phyloP scores from a whole-genome alignment of 1,284 basidiomycete species.

The Ustilago vetiveriae region DNA sequence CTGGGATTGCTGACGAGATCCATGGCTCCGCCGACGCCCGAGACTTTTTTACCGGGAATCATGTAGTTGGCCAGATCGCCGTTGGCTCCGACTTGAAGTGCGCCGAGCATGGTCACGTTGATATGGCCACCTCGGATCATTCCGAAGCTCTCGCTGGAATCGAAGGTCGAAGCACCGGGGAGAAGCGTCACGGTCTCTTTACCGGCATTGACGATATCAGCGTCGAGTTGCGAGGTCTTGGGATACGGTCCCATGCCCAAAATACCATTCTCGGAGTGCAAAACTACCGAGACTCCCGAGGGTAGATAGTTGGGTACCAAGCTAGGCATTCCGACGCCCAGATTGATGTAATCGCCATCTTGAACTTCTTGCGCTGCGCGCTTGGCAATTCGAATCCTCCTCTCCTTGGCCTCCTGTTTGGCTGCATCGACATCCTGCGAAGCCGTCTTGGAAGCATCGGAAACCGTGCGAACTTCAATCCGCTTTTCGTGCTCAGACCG shows the following conservation, averaged over 20 bases:
- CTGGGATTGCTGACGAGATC: slow-evolving; percentile 71
- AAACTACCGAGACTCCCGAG: slow-evolving; percentile 54
- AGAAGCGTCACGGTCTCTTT: slow-evolving; percentile 84
- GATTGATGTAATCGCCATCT: slow-evolving; percentile 64
- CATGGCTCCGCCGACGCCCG: slow-evolving; percentile 92
- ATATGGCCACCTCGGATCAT: slow-evolving; percentile 96
- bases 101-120: slow-evolving; percentile 88
- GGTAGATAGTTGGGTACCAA: slow-evolving; percentile 64
- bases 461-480: slow-evolving; percentile 58
- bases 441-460: slow-evolving; percentile 41
- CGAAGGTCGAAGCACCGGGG: slow-evolving; percentile 91
- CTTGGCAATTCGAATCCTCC: slow-evolving; percentile 49
- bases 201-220: slow-evolving; percentile 75
- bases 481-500: slow-evolving; percentile 48
- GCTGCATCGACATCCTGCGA: slow-evolving; percentile 9
- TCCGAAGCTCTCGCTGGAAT: slow-evolving; percentile 89
- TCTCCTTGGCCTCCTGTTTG: slow-evolving; percentile 44
- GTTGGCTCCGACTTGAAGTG: slow-evolving; percentile 90
- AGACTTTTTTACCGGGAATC: slow-evolving; percentile 85
- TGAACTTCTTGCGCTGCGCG: slow-evolving; percentile 61
- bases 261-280: slow-evolving; percentile 65
- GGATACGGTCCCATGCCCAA: slow-evolving; percentile 66
- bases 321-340: slow-evolving; percentile 63
- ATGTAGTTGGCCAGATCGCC: slow-evolving; percentile 99
- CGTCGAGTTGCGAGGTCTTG: slow-evolving; percentile 46